Percentiles rank a stretch among this genome's conserved stretches.
phyloP scores from a whole-genome alignment of 768 basidiomycete species.

The Mycena latifolia region DNA sequence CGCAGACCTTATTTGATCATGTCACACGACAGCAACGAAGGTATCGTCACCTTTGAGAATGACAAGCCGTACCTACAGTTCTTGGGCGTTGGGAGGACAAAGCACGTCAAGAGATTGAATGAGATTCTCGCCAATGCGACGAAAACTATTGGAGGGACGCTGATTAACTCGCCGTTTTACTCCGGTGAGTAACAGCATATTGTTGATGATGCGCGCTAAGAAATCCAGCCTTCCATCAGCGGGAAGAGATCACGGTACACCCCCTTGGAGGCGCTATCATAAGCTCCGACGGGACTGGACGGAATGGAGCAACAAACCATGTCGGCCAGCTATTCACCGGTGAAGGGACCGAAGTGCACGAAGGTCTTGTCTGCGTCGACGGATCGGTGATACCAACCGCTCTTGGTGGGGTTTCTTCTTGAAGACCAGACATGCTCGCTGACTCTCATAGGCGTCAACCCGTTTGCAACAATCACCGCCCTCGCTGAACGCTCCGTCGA shows the following conservation, averaged over 20 bases:
- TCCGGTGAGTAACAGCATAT: conserved; percentile 9
- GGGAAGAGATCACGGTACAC: conserved; percentile 36
- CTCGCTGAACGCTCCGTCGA: conserved; percentile 37
- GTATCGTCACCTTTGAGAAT: conserved; percentile 23
- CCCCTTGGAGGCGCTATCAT: conserved; percentile 35
- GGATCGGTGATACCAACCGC: conserved; percentile 36
- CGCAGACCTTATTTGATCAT: conserved; percentile 38
- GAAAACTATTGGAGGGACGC: conserved; percentile 33
- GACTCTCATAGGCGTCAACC: conserved; percentile 31
- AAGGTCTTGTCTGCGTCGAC: conserved; percentile 36
- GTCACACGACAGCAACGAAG: conserved; percentile 39
- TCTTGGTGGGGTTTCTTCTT: conserved; percentile 24
- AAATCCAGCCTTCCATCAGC: no score
- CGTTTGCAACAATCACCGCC: conserved; percentile 37
- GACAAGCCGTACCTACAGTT: conserved; percentile 37
- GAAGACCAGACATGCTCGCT: background rate
- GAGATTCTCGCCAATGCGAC: conserved; percentile 32
- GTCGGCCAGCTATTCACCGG: conserved; percentile 32
- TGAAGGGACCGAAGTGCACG: conserved; percentile 28
- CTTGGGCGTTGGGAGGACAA: conserved; percentile 34
- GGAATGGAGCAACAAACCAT: conserved; percentile 33
- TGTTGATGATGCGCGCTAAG: background rate
- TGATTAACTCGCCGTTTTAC: conserved; percentile 34
- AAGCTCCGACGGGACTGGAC: conserved; percentile 36
- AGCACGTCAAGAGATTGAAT: conserved; percentile 33